Base-by-base conservation (phyloP, 371 early-diverging fungal genomes). In the Mortierella sp. region DNA sequence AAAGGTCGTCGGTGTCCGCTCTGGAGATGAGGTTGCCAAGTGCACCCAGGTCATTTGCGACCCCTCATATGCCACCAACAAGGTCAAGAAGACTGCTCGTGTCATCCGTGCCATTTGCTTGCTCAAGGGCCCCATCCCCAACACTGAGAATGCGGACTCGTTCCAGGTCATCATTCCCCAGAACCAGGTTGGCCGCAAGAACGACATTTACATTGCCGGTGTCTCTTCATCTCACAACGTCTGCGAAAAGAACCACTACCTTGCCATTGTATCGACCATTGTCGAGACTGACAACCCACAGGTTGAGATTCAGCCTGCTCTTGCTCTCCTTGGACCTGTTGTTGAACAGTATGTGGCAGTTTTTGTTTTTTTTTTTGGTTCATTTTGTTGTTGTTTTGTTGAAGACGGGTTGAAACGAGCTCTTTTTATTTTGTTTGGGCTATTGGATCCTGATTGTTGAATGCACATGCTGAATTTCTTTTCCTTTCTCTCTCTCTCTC, bases 81-180 rank as follows among this genome's bases (percentile, higher is more conserved):
- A 93, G 82, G 92, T 91, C 64, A 89, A 88, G 75, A 89, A 90
- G 72, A 87, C 87, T 11, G 97, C 93, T 25, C 88, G 91, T 37
- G 97, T 98, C n/a, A 92, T 98, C 60, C 94, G 99, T 60, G 93
- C 97, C 62, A 97, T 98, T 82, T 98, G 98, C 84, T 79, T 99
- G 75, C 89, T 99, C 67, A 89, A 90, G 57, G 92, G 95, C 65
- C 95, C 98, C 51, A 94, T 99, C 68, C 97, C 98, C 61, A 92
- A 94, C 81, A 95, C 97, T 15, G 87, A 86, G 18, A 87, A 94
- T 69, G 89, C 88, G 19, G 96, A 98, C 76, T 97, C 98, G 16
- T 88, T 93, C 44, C 99, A 99, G 82, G 87, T 99, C 68, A 94
- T 99, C 65, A 90, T 99, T 72, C 98, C 99, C 52, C 99, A 99